Evolutionary conservation across 148 eudicot species (phyloP).

Genomic region (Dianthus caryophyllus): DNA sequence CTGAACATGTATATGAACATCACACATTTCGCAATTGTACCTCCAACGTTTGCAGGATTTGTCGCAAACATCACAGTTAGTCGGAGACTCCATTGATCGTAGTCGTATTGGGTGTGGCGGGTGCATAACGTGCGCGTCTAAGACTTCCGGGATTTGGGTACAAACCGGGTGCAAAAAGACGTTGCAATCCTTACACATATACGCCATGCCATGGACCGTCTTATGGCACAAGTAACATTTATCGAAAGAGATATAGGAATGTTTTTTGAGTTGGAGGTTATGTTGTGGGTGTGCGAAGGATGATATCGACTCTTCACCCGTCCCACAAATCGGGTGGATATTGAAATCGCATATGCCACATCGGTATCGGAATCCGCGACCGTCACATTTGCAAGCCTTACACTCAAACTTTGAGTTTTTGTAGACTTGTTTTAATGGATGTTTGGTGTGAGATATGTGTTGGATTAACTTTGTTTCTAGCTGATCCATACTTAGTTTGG

Average conservation of each 20-base stretch:
- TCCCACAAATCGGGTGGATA: conserved; percentile 13
- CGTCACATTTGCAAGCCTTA: conserved; percentile 15
- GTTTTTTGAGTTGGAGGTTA: background rate
- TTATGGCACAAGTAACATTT: conserved; percentile 19
- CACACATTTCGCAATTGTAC: conserved; percentile 23
- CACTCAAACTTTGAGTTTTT: conserved; percentile 22
- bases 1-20: conserved; percentile 31
- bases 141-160: conserved; percentile 16
- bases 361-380: conserved; percentile 5
- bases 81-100: background rate
- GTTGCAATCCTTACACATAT: conserved; percentile 19
- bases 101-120: conserved; percentile 20
- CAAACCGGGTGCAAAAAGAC: conserved; percentile 22
- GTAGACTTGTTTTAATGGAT: conserved; percentile 23
- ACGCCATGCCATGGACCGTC: conserved; percentile 14
- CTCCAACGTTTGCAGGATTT: conserved; percentile 19
- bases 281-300: conserved; percentile 23
- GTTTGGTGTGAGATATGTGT: conserved; percentile 16
- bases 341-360: conserved; percentile 20
- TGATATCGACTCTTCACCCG: background rate
- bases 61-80: conserved; percentile 20
- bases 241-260: background rate
- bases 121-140: conserved; percentile 5
- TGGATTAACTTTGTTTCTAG: conserved; percentile 12
- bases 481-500: background rate